These are phyloP conservation scores for Maudiozyma turicensis DNA, from an alignment of 805 yeast genomes.

Conservation along the genomic window DNA sequence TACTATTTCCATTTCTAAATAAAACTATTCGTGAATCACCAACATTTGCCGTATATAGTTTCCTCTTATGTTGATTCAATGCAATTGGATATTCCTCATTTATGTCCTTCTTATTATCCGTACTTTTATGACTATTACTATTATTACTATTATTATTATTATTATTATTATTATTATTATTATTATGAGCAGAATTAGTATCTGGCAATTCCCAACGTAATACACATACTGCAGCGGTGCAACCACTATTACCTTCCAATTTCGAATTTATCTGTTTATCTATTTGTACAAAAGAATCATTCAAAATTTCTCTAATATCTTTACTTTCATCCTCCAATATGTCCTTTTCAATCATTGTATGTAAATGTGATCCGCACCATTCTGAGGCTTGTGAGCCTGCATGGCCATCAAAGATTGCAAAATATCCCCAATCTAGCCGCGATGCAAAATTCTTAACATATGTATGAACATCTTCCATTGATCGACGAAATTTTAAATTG, in stretches of 20 bases:
- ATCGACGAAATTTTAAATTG: constrained; percentile 66
- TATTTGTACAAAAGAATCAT: constrained; percentile 62
- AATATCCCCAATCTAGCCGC: constrained; percentile 83
- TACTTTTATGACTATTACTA: no score
- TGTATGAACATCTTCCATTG: constrained; percentile 96
- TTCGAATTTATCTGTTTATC: constrained; percentile 57
- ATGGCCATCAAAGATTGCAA: constrained; percentile 95
- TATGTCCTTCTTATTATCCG: no score
- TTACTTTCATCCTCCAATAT: constrained; percentile 38
- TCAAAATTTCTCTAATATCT: constrained; percentile 58
- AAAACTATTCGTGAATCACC: constrained; percentile 87
- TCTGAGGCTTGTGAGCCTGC: constrained; percentile 90
- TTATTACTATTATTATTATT: no score
- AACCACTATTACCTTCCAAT: constrained; percentile 69
- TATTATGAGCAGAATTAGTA: no score
- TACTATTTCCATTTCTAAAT: constrained; percentile 63
- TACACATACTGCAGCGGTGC: constrained; percentile 93
- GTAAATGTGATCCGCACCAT: constrained; percentile 88
- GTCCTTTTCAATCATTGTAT: constrained; percentile 52
- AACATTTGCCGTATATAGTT: constrained; percentile 88
- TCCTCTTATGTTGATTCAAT: constrained; percentile 44
- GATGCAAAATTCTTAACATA: constrained; percentile 91
- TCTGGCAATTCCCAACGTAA: constrained; percentile 62
- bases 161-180: no score
- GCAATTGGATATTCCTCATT: constrained; percentile 11